Conservation (phyloP, 805 yeast genomes). For the Metschnikowia lachancei region DNA sequence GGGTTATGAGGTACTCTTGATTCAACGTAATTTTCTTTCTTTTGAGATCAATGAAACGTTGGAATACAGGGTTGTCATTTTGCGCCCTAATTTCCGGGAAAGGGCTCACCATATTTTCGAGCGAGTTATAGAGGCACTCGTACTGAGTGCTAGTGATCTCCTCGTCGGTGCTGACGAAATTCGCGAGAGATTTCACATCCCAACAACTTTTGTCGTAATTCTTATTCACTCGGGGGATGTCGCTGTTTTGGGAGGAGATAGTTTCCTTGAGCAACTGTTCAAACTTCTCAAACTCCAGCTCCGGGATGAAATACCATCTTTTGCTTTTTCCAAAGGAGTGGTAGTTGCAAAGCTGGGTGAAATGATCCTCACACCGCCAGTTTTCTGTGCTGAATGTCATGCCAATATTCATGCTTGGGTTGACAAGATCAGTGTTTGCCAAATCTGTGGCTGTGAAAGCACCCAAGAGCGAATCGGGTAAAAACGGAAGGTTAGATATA, state of each 20-base stretch:
- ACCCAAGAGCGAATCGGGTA: slow-evolving; percentile 48
- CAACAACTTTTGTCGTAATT: slow-evolving; percentile 22
- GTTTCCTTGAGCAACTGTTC: slow-evolving; percentile 40
- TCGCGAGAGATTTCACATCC: slow-evolving; percentile 21
- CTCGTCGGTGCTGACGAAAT: slow-evolving; percentile 18
- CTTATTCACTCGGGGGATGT: slow-evolving; percentile 17
- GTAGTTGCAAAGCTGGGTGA: slow-evolving; percentile 51
- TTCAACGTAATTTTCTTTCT: slow-evolving; percentile 23
- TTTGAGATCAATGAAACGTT: slow-evolving; percentile 16
- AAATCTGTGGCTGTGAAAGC: slow-evolving; percentile 41
- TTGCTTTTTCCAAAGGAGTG: slow-evolving; percentile 55
- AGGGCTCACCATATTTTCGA: slow-evolving; percentile 33
- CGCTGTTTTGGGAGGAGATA: slow-evolving; percentile 8
- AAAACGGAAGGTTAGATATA: slow-evolving; percentile 50
- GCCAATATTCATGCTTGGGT: slow-evolving; percentile 48
- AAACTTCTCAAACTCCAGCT: slow-evolving; percentile 49
- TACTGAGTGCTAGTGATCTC: slow-evolving; percentile 20
- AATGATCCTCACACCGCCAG: slow-evolving; percentile 64
- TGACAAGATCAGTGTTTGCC: slow-evolving; percentile 43
- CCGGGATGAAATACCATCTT: slow-evolving; percentile 64
- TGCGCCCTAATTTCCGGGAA: slow-evolving; percentile 26
- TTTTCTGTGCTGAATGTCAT: slow-evolving; percentile 53
- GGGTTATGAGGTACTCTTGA: slow-evolving; percentile 49
- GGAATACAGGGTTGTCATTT: slow-evolving; percentile 26
- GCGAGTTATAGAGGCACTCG: slow-evolving; percentile 29